A percentile compares a stretch with the other conserved stretches of the same genome.
Conservation (phyloP, 495 filamentous ascomycete genomes). For the Terfezia claveryi region DNA sequence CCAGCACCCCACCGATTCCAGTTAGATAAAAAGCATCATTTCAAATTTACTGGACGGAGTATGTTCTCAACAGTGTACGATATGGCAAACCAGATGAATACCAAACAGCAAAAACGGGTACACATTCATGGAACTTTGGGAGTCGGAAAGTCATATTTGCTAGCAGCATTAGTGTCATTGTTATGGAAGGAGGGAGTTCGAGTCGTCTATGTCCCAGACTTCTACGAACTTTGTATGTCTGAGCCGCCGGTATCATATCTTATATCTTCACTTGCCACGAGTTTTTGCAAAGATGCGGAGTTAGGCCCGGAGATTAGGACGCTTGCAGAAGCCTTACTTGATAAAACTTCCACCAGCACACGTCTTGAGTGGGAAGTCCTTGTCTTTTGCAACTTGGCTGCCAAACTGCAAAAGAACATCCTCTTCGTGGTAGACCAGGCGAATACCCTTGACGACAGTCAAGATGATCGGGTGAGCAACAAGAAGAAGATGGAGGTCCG, state of each 20-base stretch:
- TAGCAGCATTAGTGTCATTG: background rate
- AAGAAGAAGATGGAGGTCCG: background rate
- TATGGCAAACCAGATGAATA: background rate
- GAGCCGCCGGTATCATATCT: background rate
- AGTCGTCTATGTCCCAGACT: slow-evolving; percentile 1
- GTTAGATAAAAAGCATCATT: background rate
- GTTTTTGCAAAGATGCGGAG: background rate
- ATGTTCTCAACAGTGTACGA: background rate
- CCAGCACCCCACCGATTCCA: background rate
- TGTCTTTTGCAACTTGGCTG: background rate
- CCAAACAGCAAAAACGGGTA: background rate
- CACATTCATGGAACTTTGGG: background rate
- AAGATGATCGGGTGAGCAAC: background rate
- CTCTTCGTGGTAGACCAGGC: background rate
- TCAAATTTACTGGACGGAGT: background rate
- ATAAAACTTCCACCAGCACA: background rate
- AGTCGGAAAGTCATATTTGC: background rate
- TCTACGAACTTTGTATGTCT: background rate
- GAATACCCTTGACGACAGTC: background rate
- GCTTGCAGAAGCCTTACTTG: background rate
- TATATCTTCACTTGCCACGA: background rate
- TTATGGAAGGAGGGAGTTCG: background rate
- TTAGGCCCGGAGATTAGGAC: background rate
- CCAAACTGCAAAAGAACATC: background rate
- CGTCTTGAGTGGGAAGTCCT: background rate